These are phyloP conservation scores for Mycena amicta DNA, from an alignment of 768 basidiomycete genomes.

Conservation along the genomic window DNA sequence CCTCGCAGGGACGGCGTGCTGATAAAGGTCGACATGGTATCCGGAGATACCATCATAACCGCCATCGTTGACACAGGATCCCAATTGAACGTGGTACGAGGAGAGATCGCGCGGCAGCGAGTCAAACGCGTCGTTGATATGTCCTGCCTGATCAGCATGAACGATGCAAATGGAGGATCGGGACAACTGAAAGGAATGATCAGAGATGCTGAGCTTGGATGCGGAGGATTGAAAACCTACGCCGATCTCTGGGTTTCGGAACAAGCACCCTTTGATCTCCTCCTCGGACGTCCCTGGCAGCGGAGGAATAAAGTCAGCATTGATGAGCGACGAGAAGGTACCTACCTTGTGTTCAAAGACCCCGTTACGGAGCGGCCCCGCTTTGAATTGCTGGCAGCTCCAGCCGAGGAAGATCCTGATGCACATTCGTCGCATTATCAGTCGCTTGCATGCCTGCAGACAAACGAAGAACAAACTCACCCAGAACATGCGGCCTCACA, in stretches of 20 bases:
- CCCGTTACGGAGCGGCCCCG: neutral
- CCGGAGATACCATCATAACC: neutral
- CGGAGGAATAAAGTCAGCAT: too few species aligned
- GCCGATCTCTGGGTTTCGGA: conserved; percentile 16
- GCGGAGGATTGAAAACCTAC: conserved; percentile 11
- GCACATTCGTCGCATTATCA: too few species aligned
- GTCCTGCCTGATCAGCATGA: neutral
- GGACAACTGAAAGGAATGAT: conserved; percentile 14
- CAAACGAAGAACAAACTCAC: too few species aligned
- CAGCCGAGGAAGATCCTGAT: too few species aligned
- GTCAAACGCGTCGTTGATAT: neutral
- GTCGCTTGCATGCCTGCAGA: too few species aligned
- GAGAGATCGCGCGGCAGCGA: neutral
- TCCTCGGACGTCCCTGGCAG: too few species aligned
- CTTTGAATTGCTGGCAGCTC: neutral
- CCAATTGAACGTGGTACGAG: neutral
- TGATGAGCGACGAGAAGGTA: conserved; percentile 16
- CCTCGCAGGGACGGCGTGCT: neutral
- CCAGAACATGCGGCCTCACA: too few species aligned
- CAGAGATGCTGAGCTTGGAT: conserved; percentile 7
- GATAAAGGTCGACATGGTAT: neutral
- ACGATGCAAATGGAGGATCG: too few species aligned
- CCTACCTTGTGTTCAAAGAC: conserved; percentile 2
- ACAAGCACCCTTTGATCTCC: too few species aligned
- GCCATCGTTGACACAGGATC: too few species aligned